These are phyloP conservation scores for Hyphodiscus sp. DNA, from an alignment of 2,329 filamentous ascomycete genomes.

Conservation along the genomic window DNA sequence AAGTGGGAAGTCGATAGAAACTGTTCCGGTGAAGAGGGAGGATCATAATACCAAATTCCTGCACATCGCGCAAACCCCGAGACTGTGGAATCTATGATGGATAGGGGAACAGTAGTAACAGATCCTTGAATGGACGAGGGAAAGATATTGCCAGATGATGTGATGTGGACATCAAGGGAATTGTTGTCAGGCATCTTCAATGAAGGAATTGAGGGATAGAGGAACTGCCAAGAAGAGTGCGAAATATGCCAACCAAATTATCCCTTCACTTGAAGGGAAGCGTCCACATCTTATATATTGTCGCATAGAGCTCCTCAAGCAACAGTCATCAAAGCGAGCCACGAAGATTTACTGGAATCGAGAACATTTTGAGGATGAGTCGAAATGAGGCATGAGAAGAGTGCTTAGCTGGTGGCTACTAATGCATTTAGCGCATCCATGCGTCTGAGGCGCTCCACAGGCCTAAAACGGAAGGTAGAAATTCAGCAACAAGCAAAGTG, in stretches of 20 bases:
- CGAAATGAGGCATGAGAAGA: background rate
- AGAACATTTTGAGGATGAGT: background rate
- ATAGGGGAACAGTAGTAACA: conserved; percentile 26
- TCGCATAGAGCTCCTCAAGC: too few relatives aligned
- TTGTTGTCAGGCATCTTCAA: conserved; percentile 1
- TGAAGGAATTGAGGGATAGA: background rate
- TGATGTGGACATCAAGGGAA: conserved; percentile 15
- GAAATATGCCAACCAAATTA: conserved; percentile 30
- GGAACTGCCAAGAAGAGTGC: conserved; percentile 25
- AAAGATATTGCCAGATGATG: conserved; percentile 15
- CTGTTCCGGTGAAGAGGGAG: conserved; percentile 14
- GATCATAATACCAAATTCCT: conserved; percentile 40
- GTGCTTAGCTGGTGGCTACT: background rate
- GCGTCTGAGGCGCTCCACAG: background rate
- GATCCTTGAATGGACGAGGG: conserved; percentile 8
- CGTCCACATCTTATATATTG: background rate
- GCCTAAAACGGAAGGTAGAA: background rate
- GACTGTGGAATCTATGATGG: conserved; percentile 38
- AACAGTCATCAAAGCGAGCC: background rate
- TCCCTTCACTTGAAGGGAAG: background rate
- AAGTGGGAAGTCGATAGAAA: conserved; percentile 13
- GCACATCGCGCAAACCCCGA: conserved; percentile 35
- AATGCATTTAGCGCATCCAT: background rate
- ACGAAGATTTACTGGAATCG: too few relatives aligned
- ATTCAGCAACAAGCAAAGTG: background rate